Conservation (phyloP, 169 alveolate species). For the Plasmodium sp. region DNA sequence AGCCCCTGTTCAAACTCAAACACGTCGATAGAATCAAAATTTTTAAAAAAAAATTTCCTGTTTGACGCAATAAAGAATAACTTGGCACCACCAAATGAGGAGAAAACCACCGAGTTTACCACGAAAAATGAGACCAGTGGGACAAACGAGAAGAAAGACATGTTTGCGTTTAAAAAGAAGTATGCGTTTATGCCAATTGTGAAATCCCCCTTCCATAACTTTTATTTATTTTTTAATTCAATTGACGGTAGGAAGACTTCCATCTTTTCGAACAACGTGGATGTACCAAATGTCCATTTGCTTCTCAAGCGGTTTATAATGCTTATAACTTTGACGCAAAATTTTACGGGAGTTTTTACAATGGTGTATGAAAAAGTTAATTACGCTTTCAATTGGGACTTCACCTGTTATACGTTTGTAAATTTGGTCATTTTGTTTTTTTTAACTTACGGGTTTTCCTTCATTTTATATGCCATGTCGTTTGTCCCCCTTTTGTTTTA, state of each 20-base stretch:
- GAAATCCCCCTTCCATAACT: slow-evolving; percentile 71
- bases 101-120: not conserved
- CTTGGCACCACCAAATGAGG: not conserved
- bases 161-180: slow-evolving; percentile 14
- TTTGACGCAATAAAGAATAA: slow-evolving; percentile 21
- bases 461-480: slow-evolving; percentile 34
- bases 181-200: slow-evolving; percentile 21
- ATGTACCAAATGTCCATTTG: slow-evolving; percentile 64
- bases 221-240: slow-evolving; percentile 34
- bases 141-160: slow-evolving; percentile 11
- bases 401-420: slow-evolving; percentile 33
- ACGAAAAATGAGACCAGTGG: not conserved
- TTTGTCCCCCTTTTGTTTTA: slow-evolving; percentile 30
- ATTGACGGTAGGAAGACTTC: slow-evolving; percentile 20
- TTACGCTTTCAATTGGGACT: slow-evolving; percentile 69
- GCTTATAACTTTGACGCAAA: slow-evolving; percentile 28
- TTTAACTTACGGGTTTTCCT: slow-evolving; percentile 45
- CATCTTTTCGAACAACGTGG: slow-evolving; percentile 58
- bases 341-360: slow-evolving; percentile 49
- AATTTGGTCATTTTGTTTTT: slow-evolving; percentile 43
- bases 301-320: slow-evolving; percentile 29
- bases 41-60: not conserved
- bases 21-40: slow-evolving; percentile 9
- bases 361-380: slow-evolving; percentile 57
- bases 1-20: slow-evolving; percentile 9